Base-by-base conservation (phyloP, 192 early-diverging fungal genomes). In the Podila clonocystis region DNA sequence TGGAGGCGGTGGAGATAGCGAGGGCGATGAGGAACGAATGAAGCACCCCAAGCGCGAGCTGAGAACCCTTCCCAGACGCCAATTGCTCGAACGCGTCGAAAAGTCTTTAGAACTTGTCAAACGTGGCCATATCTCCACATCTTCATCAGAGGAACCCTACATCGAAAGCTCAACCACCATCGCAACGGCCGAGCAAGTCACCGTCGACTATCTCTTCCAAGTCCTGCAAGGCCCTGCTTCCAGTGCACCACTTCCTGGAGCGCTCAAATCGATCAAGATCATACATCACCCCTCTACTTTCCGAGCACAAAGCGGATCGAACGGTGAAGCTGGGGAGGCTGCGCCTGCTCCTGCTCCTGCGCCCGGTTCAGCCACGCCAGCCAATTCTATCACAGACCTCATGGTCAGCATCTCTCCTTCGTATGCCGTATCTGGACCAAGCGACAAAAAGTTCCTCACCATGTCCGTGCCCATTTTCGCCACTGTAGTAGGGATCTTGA, bases 221-320 rank as follows among this genome's bases (percentile, higher is more conserved):
- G 19, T 72, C 4, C 75, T 79, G 8, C 34, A 50, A 0, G 75
- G 75, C 4, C 65, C 75, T 13, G 69, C 75, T 6, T 66, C 75
- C 9, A 22, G 11, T 9, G 36, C 65, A 3, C 75, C 63, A 0
- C n/a, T 67, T 6, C 75, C 75, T 9, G 49, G 49, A 1, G 69
- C 75, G 0, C 64, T 79, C 34, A 48, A 41, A 15, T 3, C 50
- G 8, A 62, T 66, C 33, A 59, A 66, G 13, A 60, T 22, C 4
- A 65, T n/a, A 29, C 58, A 29, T 50, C 59, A 62, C 28, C 26
- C 52, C 5, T n/a, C 52, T 17, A 55, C 6, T n/a, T 1, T 55
- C n/a, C n/a, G 52, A 24, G 52, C 8, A 55, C 8, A 22, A 6
- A 22, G 9, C 20, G 52, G 26, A 22, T 8, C 17, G 2, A 12